These are phyloP conservation scores for Cladosporium sp. DNA, from an alignment of 2,329 filamentous ascomycete species.

Conservation along the genomic window DNA sequence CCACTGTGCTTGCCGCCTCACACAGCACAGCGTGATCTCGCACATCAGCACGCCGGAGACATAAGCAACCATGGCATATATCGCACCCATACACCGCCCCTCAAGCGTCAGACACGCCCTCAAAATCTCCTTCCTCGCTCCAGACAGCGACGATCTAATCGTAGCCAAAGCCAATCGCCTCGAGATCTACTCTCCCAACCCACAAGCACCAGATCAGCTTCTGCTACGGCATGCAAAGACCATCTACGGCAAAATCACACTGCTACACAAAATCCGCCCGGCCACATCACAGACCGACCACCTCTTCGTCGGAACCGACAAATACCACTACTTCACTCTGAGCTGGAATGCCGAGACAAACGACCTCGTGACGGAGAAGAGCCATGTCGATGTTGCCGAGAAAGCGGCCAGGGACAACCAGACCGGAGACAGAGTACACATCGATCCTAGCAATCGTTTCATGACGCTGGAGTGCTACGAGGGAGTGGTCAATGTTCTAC, in stretches of 20 bases:
- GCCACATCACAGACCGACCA: conserved; percentile 74
- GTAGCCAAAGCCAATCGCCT: conserved; percentile 84
- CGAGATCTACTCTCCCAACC: conserved; percentile 68
- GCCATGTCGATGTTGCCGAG: conserved; percentile 61
- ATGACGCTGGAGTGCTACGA: conserved; percentile 69
- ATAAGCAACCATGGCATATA: conserved; percentile 73
- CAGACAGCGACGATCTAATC: conserved; percentile 77
- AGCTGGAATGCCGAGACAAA: conserved; percentile 69
- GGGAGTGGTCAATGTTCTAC: conserved; percentile 65
- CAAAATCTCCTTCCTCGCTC: conserved; percentile 71
- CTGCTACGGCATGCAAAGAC: conserved; percentile 66
- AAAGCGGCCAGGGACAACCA: conserved; percentile 70
- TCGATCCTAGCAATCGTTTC: conserved; percentile 75
- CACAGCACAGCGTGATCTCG: conserved; percentile 1
- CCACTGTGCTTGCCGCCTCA: not conserved
- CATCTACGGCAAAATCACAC: conserved; percentile 82
- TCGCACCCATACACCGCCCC: conserved; percentile 88
- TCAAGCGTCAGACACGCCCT: conserved; percentile 90
- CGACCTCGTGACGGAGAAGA: conserved; percentile 57
- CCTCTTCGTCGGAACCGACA: conserved; percentile 88
- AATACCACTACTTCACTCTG: conserved; percentile 86
- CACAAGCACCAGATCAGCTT: conserved; percentile 61
- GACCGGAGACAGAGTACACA: conserved; percentile 77
- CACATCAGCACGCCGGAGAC: conserved; percentile 15
- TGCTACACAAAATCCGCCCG: conserved; percentile 78